These are phyloP conservation scores for Osmozyma mogii DNA, from an alignment of 805 yeast species.

Conservation along the genomic window DNA sequence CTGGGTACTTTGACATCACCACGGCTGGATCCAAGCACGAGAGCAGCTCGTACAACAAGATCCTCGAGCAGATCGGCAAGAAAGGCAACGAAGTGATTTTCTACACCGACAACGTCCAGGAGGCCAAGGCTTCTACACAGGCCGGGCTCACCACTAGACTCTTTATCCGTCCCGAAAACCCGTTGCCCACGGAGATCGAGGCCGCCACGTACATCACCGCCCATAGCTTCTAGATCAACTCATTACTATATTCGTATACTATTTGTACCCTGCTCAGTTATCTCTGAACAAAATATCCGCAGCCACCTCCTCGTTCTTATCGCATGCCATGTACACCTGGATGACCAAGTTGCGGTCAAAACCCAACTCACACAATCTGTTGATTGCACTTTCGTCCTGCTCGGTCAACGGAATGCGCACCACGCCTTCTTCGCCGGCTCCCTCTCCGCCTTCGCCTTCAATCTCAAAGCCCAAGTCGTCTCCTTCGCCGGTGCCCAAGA, in stretches of 20 bases:
- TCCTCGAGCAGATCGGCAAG: constrained; percentile 35
- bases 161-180: constrained; percentile 74
- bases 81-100: constrained; percentile 42
- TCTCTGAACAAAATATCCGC: constrained; percentile 78
- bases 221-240: too few relatives aligned
- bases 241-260: too few relatives aligned
- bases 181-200: constrained; percentile 31
- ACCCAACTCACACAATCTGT: constrained; percentile 85
- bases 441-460: constrained; percentile 34
- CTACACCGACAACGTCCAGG: constrained; percentile 73
- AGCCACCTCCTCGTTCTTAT: constrained; percentile 92
- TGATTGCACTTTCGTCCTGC: constrained; percentile 85
- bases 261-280: constrained; percentile 9
- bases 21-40: constrained; percentile 72
- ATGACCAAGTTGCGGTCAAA: constrained; percentile 82
- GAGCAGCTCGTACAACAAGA: constrained; percentile 47
- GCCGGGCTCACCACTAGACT: constrained; percentile 55
- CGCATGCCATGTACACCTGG: constrained; percentile 96
- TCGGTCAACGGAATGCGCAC: constrained; percentile 58
- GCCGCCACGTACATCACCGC: too few relatives aligned
- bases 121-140: constrained; percentile 64
- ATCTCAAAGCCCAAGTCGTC: constrained; percentile 39
- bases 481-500: constrained; percentile 55
- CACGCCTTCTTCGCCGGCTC: constrained; percentile 28
- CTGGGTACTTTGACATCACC: constrained; percentile 78